Conservation (phyloP, 257 asterid species). For the Solanum chmielewskii region DNA sequence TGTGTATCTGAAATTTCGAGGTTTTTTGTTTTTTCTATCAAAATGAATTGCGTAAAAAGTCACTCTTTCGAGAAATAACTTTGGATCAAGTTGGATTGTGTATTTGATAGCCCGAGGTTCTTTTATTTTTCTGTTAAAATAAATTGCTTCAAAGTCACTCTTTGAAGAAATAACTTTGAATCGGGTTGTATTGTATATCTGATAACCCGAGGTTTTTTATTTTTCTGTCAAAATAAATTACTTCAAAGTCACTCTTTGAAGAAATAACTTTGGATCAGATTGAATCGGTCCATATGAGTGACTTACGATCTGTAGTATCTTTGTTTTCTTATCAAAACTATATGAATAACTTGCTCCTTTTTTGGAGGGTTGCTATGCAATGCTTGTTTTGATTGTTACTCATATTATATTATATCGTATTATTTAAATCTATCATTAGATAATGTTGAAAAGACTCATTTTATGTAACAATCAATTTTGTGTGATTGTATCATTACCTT, state of each 20-base stretch:
- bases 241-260: too few relatives aligned
- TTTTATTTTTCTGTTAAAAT: background rate
- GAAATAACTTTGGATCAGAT: background rate
- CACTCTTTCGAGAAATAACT: too few relatives aligned
- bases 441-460: too few relatives aligned
- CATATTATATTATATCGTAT: too few relatives aligned
- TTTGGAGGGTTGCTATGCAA: background rate
- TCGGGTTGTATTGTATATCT: background rate
- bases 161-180: too few relatives aligned
- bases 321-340: background rate
- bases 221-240: too few relatives aligned
- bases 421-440: rapidly evolving
- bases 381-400: background rate
- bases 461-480: background rate
- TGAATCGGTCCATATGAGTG: background rate
- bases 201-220: background rate
- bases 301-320: too few relatives aligned
- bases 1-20: background rate
- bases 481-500: background rate
- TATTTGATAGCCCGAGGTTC: too few relatives aligned
- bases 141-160: background rate
- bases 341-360: background rate
- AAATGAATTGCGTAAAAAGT: too few relatives aligned
- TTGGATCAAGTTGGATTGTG: background rate
- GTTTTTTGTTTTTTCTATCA: too few relatives aligned